These are phyloP conservation scores for Sinapis alba DNA, from an alignment of 441 rosid species.

Conservation along the genomic window DNA sequence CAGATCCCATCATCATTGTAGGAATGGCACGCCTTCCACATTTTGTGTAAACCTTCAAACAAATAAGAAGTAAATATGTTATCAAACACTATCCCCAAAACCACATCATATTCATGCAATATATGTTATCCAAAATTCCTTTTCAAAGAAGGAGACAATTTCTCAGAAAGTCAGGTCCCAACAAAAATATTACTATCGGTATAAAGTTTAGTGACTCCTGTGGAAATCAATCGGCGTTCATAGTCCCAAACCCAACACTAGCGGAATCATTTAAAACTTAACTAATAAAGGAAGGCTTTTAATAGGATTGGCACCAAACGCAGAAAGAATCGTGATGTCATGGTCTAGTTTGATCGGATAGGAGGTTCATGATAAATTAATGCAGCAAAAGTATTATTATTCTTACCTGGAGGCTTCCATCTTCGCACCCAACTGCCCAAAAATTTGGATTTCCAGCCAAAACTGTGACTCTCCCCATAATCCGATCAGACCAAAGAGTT, in stretches of 20 bases:
- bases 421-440: constrained; percentile 99
- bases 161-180: constrained; percentile 5
- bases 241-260: constrained; percentile 10
- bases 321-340: neutral
- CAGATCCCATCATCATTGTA: constrained; percentile 92
- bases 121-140: neutral
- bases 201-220: neutral
- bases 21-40: constrained; percentile 98
- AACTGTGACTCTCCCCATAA: constrained; percentile 86
- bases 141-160: constrained; percentile 13
- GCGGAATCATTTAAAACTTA: neutral
- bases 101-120: neutral
- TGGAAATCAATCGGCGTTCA: neutral
- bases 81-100: constrained; percentile 10
- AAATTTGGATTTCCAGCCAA: constrained; percentile 95
- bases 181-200: constrained; percentile 8
- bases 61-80: constrained; percentile 5
- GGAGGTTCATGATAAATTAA: neutral
- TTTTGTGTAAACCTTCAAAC: constrained; percentile 79
- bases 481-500: constrained; percentile 90
- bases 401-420: constrained; percentile 89
- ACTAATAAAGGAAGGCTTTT: constrained; percentile 1
- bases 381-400: constrained; percentile 12
- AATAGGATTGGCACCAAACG: constrained; percentile 8
- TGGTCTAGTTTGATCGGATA: neutral